A percentile compares a stretch with the other conserved stretches of the same genome.
Evolutionary conservation across 176 grass and related monocot species (phyloP).

Genomic region (Aegilops tauschii): DNA sequence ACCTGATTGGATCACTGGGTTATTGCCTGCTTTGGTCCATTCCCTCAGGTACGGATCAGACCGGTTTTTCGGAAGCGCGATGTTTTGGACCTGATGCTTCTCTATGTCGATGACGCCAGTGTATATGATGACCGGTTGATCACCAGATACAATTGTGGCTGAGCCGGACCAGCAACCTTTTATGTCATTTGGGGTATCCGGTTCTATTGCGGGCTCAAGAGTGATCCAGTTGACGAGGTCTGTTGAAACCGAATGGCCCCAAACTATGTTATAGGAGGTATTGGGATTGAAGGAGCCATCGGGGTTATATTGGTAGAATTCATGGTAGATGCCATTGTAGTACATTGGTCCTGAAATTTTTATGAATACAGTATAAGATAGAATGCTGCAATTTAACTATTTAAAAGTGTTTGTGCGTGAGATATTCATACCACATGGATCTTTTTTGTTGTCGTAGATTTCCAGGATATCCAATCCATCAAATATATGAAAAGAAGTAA

Average conservation of each 20-base stretch:
- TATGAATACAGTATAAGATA: neutral
- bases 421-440: slow-evolving; percentile 77
- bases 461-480: neutral
- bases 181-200: slow-evolving; percentile 38
- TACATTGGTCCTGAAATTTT: slow-evolving; percentile 78
- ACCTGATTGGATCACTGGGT: slow-evolving; percentile 51
- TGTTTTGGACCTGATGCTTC: slow-evolving; percentile 63
- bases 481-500: neutral
- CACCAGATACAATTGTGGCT: slow-evolving; percentile 50
- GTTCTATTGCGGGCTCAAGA: slow-evolving; percentile 54
- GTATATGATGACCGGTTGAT: slow-evolving; percentile 59
- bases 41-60: slow-evolving; percentile 72
- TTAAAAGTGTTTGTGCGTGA: neutral
- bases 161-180: slow-evolving; percentile 85
- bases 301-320: slow-evolving; percentile 80
- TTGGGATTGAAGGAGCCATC: slow-evolving; percentile 11
- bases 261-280: slow-evolving; percentile 36
- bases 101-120: slow-evolving; percentile 49
- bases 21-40: slow-evolving; percentile 69
- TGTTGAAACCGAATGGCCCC: slow-evolving; percentile 73
- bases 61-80: slow-evolving; percentile 61
- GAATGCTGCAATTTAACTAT: neutral
- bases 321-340: slow-evolving; percentile 87
- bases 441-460: slow-evolving; percentile 34
- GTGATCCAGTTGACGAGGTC: slow-evolving; percentile 74